Conservation (phyloP, 2,329 filamentous ascomycete genomes). For the Monilinia laxa region DNA sequence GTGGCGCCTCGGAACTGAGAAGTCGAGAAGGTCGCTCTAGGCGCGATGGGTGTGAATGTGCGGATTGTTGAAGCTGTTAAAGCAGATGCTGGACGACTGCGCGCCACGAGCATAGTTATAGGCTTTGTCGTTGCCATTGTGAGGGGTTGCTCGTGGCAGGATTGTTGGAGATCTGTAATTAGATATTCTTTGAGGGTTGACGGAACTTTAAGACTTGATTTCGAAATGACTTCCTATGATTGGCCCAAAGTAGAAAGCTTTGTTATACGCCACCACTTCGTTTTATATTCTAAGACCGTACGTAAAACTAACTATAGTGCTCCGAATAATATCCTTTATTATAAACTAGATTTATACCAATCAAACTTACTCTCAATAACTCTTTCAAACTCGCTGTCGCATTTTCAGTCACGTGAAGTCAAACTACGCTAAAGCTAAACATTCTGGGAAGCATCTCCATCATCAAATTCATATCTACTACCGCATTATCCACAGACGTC, state of each 20-base stretch:
- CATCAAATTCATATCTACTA: conserved; percentile 14
- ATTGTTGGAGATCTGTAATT: conserved; percentile 31
- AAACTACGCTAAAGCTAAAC: conserved; percentile 28
- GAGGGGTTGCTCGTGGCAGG: conserved; percentile 38
- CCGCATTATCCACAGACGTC: conserved; percentile 21
- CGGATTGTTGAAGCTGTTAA: conserved; percentile 34
- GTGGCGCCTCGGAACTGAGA: conserved; percentile 50
- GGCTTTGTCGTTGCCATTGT: conserved; percentile 42
- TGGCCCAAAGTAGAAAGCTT: conserved; percentile 14
- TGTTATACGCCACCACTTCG: conserved; percentile 14
- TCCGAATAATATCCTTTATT: not conserved
- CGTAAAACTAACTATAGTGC: not conserved
- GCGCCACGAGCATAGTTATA: conserved; percentile 42
- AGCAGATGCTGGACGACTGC: conserved; percentile 37
- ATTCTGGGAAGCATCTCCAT: conserved; percentile 20
- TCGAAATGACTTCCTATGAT: conserved; percentile 22
- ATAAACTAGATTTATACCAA: not conserved
- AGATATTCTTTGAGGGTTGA: conserved; percentile 24
- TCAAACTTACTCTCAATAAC: not conserved
- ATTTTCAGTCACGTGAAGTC: conserved; percentile 6
- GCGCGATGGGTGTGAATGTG: conserved; percentile 30
- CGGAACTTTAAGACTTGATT: conserved; percentile 22
- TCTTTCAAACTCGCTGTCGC: conserved; percentile 8
- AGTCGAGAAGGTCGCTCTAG: conserved; percentile 38
- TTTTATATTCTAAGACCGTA: not conserved